Percentiles rank a stretch among this genome's conserved stretches.
phyloP scores from a whole-genome alignment of 345 rosid species.

The Hirschfeldia incana region DNA sequence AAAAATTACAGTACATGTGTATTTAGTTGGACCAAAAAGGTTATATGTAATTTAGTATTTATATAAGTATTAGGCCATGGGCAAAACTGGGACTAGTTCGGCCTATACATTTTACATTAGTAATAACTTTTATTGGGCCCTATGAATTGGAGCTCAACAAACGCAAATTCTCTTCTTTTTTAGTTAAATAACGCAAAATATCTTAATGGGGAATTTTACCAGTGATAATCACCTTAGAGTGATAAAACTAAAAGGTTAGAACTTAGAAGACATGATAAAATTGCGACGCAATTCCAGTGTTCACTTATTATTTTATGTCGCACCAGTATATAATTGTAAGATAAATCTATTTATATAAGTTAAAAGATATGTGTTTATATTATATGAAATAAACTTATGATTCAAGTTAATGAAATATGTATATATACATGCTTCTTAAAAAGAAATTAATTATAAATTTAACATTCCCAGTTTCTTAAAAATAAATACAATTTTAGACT shows the following conservation, averaged over 20 bases:
- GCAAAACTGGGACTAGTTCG: neutral
- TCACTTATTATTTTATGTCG: neutral
- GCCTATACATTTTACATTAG: neutral
- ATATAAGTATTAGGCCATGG: slow-evolving; percentile 15
- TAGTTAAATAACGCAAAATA: neutral
- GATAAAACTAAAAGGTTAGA: neutral
- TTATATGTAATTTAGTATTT: neutral
- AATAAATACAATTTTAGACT: too few species aligned
- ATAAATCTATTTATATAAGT: neutral
- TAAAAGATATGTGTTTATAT: neutral
- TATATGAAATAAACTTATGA: too few species aligned
- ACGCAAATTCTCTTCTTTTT: neutral
- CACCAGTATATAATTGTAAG: neutral
- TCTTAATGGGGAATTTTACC: too few species aligned
- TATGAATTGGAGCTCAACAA: neutral
- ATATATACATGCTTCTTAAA: too few species aligned
- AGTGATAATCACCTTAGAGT: neutral
- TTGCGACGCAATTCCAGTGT: neutral
- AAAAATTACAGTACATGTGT: neutral
- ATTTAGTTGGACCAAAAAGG: neutral
- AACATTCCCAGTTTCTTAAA: too few species aligned
- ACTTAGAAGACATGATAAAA: neutral
- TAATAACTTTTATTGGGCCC: slow-evolving; percentile 2
- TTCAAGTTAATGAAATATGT: too few species aligned
- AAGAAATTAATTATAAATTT: too few species aligned